Conservation (phyloP, 2,329 filamentous ascomycete species). For the Botrytis paeoniae region DNA sequence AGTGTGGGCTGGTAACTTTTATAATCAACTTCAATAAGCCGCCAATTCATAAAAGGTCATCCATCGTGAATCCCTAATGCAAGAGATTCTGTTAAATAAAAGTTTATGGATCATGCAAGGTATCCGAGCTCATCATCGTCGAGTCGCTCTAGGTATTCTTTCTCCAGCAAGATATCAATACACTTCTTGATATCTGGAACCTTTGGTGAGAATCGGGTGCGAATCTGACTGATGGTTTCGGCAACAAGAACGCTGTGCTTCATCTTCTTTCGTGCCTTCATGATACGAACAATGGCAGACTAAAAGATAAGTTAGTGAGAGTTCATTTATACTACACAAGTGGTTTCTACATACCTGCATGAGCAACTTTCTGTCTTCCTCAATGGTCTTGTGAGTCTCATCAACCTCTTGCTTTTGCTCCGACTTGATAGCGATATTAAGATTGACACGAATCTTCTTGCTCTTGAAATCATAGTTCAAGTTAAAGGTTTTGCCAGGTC, state of each 20-base stretch:
- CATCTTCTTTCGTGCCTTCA: conserved; percentile 99
- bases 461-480: conserved; percentile 96
- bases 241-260: conserved; percentile 93
- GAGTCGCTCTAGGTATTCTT: conserved; percentile 95
- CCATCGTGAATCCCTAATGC: background rate
- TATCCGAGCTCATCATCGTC: conserved; percentile 95
- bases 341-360: conserved; percentile 71
- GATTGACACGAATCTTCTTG: conserved; percentile 96
- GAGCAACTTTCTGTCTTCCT: conserved; percentile 93
- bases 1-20: conserved; percentile 9
- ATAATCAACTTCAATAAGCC: conserved; percentile 14
- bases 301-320: conserved; percentile 44
- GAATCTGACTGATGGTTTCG: conserved; percentile 95
- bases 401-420: conserved; percentile 95
- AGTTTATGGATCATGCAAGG: conserved; percentile 63
- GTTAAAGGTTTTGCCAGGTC: conserved; percentile 72
- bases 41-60: conserved; percentile 17
- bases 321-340: conserved; percentile 11
- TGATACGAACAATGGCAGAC: conserved; percentile 98
- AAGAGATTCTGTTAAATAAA: conserved; percentile 7
- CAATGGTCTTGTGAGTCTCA: conserved; percentile 98
- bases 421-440: conserved; percentile 91
- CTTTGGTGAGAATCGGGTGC: conserved; percentile 87
- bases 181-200: conserved; percentile 98
- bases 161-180: conserved; percentile 97